A percentile compares a stretch with the other conserved stretches of the same genome.
Conservation (phyloP, 1,284 basidiomycete species). For the Athelia psychrophila region DNA sequence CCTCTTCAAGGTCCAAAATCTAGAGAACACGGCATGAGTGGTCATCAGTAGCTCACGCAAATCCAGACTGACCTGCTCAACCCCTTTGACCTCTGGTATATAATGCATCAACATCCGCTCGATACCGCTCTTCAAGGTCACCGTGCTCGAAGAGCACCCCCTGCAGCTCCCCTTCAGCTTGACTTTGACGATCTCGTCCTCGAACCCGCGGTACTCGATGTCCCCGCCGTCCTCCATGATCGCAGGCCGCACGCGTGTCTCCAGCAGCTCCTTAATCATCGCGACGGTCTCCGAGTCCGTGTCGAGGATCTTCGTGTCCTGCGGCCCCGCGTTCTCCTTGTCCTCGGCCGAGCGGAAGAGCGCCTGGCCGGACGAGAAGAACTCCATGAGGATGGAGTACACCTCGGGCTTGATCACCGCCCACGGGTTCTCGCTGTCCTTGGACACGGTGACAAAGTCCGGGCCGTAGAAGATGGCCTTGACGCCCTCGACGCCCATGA, state of each 20-base stretch:
- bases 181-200: constrained; percentile 73
- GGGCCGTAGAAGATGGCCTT: constrained; percentile 92
- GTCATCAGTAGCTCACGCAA: constrained; percentile 1
- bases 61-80: constrained; percentile 75
- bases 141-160: constrained; percentile 90
- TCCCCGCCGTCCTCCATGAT: constrained; percentile 97
- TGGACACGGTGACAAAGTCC: constrained; percentile 97
- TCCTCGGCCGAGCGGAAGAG: constrained; percentile 85
- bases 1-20: constrained; percentile 91
- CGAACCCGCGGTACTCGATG: constrained; percentile 80
- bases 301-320: constrained; percentile 95
- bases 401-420: constrained; percentile 96
- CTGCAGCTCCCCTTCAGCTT: constrained; percentile 96
- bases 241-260: constrained; percentile 92
- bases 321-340: constrained; percentile 76
- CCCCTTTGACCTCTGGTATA: constrained; percentile 96
- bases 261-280: constrained; percentile 98
- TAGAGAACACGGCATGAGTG: constrained; percentile 28
- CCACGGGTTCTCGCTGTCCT: constrained; percentile 87
- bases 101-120: constrained; percentile 99
- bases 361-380: constrained; percentile 86
- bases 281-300: constrained; percentile 97
- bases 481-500: constrained; percentile 94
- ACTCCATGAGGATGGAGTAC: constrained; percentile 97
- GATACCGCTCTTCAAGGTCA: constrained; percentile 94